Base-by-base conservation (phyloP, 1,139 yeast genomes). In the Hyphopichia buzzinii region DNA sequence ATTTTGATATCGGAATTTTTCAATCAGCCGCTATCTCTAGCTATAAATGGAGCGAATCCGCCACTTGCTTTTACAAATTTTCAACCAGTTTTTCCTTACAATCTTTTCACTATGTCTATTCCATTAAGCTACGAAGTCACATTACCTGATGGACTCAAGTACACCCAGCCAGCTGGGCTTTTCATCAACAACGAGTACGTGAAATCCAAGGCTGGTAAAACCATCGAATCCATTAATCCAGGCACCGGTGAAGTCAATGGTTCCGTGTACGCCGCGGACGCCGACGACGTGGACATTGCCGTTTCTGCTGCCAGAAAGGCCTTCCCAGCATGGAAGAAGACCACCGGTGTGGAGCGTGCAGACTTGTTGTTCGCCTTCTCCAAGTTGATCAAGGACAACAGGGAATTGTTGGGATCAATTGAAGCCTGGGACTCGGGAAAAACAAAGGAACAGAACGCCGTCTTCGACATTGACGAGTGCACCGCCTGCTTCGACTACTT, bases 351-450 rank as follows among this genome's bases (percentile, higher is more conserved):
- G 31, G 73, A 69, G 43, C 77, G 86, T 58, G 83, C 81, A 13
- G 50, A 61, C 31, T 68, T 72, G 28, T 62, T 84, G 46, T 61
- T 61, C 59, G 81, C 78, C 54, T 59, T 83, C 38, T 88, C 87
- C 29, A 82, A 79, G 41, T 58, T 77, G 38, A 55, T 84, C 50
- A 82, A 78, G 43, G 60, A 72, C 46, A 68, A 82, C 43, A 62
- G 71, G 37, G 87, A 82, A 30, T 55, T 76, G 31, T 52, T 84
- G 37, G 77, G 83, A 16, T 66, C 84, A 26, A 75, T 85, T 49
- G 95, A 85, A 65, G 80, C 92, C 17, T 72, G 86, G 73, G 94
- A 85, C 56, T 82, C 86, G 42, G 95, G 95, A 57, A 85, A 85
- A 64, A 79, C 88, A 35, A 67, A 79, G 50, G 70, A 71, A 35